A percentile compares a stretch with the other conserved stretches of the same genome.
Evolutionary conservation across 257 asterid species (phyloP).

Genomic region (Paulownia fortunei): DNA sequence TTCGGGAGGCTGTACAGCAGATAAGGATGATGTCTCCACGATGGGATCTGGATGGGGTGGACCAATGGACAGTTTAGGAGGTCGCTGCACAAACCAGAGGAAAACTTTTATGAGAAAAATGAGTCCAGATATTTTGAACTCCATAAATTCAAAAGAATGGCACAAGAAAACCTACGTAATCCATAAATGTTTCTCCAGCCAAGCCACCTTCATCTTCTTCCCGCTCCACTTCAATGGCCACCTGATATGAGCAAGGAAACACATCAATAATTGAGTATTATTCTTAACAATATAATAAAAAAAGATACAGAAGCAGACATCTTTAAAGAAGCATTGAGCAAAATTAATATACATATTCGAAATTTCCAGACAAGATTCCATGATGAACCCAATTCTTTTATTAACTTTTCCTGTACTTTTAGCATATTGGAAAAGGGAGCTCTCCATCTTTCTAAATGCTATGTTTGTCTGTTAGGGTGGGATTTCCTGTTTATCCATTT

Average conservation of each 20-base stretch:
- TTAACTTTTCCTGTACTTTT: neutral
- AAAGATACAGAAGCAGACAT: slow-evolving; percentile 9
- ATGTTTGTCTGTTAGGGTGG: neutral
- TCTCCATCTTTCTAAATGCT: neutral
- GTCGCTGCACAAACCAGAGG: slow-evolving; percentile 63
- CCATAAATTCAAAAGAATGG: slow-evolving; percentile 20
- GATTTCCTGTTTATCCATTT: neutral
- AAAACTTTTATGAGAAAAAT: slow-evolving; percentile 34
- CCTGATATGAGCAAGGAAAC: slow-evolving; percentile 51
- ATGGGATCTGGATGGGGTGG: slow-evolving; percentile 95
- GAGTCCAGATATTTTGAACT: slow-evolving; percentile 23
- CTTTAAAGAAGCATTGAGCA: slow-evolving; percentile 9
- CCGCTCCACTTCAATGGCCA: slow-evolving; percentile 91
- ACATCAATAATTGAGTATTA: slow-evolving; percentile 20
- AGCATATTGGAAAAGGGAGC: neutral
- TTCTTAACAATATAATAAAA: slow-evolving; percentile 22
- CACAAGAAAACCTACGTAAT: slow-evolving; percentile 62
- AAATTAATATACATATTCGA: neutral
- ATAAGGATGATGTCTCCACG: slow-evolving; percentile 94
- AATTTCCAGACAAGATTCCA: slow-evolving; percentile 4
- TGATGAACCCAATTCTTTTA: neutral
- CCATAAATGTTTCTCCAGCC: slow-evolving; percentile 95
- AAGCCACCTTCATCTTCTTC: slow-evolving; percentile 99
- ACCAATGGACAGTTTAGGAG: slow-evolving; percentile 88
- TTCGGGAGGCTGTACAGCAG: slow-evolving; percentile 97